phyloP scores from a whole-genome alignment of 2,329 filamentous ascomycete genomes.

The Fonsecaea monophora region DNA sequence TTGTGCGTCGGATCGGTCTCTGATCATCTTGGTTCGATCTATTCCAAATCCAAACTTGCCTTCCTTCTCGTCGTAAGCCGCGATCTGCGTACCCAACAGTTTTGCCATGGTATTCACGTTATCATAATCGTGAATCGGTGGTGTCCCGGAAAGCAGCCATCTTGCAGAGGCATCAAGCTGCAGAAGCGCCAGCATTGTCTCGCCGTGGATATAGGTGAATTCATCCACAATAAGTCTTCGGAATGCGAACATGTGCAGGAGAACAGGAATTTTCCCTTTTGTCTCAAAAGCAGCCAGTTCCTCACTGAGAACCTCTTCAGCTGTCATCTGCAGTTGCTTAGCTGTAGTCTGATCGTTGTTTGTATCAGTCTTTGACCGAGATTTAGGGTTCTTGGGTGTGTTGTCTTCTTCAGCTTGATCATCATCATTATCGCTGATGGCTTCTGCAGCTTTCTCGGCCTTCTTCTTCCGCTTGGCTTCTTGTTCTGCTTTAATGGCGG shows the following conservation, averaged over 20 bases:
- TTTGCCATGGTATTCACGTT: slow-evolving; percentile 66
- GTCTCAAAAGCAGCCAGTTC: slow-evolving; percentile 18
- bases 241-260: slow-evolving; percentile 67
- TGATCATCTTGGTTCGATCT: slow-evolving; percentile 52
- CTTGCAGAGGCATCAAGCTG: slow-evolving; percentile 58
- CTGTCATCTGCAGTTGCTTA: background rate
- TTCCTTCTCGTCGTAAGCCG: slow-evolving; percentile 54
- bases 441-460: background rate
- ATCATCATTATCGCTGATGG: slow-evolving; percentile 1
- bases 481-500: background rate
- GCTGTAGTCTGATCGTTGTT: background rate
- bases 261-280: slow-evolving; percentile 43
- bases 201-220: slow-evolving; percentile 62
- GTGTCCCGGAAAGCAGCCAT: slow-evolving; percentile 71
- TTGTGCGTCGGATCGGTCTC: slow-evolving; percentile 60
- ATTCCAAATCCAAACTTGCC: slow-evolving; percentile 52
- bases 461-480: slow-evolving; percentile 6
- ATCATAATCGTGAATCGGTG: slow-evolving; percentile 62
- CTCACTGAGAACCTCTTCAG: background rate
- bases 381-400: background rate
- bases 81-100: slow-evolving; percentile 61
- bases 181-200: slow-evolving; percentile 53
- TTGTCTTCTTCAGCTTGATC: background rate
- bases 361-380: background rate
- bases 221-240: slow-evolving; percentile 69